These are phyloP conservation scores for Colletotrichum sublineola DNA, from an alignment of 2,329 filamentous ascomycete genomes.

Conservation along the genomic window DNA sequence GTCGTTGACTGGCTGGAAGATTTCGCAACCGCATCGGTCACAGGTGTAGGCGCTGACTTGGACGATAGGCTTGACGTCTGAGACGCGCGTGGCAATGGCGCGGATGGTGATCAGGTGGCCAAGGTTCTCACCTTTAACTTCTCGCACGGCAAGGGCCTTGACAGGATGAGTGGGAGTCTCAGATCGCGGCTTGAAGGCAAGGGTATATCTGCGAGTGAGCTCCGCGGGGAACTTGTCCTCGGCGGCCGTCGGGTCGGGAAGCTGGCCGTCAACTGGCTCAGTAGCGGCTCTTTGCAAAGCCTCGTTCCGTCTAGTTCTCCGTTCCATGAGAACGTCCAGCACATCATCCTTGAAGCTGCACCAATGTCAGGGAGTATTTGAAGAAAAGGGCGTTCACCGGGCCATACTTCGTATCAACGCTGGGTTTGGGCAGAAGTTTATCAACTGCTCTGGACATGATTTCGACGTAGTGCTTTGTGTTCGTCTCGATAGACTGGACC, in stretches of 20 bases:
- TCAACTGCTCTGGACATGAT: conserved; percentile 91
- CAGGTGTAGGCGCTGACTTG: conserved; percentile 98
- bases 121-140: conserved; percentile 92
- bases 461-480: conserved; percentile 96
- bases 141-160: conserved; percentile 86
- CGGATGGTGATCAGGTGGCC: conserved; percentile 94
- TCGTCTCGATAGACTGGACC: conserved; percentile 87
- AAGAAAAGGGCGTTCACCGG: conserved; percentile 7
- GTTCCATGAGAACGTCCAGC: conserved; percentile 94
- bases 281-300: conserved; percentile 74
- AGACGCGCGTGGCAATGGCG: conserved; percentile 94
- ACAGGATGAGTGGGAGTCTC: conserved; percentile 73
- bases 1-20: conserved; percentile 94
- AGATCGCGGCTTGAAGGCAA: conserved; percentile 95
- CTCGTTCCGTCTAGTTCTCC: conserved; percentile 88
- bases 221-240: conserved; percentile 90
- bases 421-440: conserved; percentile 83
- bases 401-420: conserved; percentile 80
- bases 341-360: conserved; percentile 95
- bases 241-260: conserved; percentile 69
- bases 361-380: conserved; percentile 10
- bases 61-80: conserved; percentile 97
- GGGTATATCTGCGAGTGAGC: conserved; percentile 91
- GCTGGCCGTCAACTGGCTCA: conserved; percentile 58
- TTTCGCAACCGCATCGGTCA: conserved; percentile 94